Percentiles rank a stretch among this genome's conserved stretches.
Conservation (phyloP, 805 yeast species). For the Pichia ethanolica region DNA sequence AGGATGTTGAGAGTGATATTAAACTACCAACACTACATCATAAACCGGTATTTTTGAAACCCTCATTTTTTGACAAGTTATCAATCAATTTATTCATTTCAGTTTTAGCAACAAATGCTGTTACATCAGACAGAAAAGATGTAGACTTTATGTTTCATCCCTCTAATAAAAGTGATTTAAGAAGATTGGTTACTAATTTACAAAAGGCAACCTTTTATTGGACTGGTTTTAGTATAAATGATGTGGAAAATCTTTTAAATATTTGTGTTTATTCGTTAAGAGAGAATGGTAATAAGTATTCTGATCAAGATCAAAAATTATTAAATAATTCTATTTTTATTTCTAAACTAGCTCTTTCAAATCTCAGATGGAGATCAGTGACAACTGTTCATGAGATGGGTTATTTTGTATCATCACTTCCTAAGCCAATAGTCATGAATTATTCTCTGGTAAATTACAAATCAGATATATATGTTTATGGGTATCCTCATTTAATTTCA, state of each 20-base stretch:
- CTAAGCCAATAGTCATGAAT: slow-evolving; percentile 31
- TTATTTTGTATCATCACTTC: slow-evolving; percentile 41
- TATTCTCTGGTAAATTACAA: slow-evolving; percentile 38
- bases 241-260: slow-evolving; percentile 44
- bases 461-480: slow-evolving; percentile 37
- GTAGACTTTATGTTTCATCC: slow-evolving; percentile 68
- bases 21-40: slow-evolving; percentile 53
- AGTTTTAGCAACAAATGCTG: slow-evolving; percentile 65
- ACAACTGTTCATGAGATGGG: slow-evolving; percentile 62
- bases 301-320: slow-evolving; percentile 32
- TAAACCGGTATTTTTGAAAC: slow-evolving; percentile 49
- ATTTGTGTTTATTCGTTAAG: slow-evolving; percentile 42
- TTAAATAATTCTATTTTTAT: slow-evolving; percentile 37
- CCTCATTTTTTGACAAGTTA: slow-evolving; percentile 54
- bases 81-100: slow-evolving; percentile 59
- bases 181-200: slow-evolving; percentile 51
- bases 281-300: slow-evolving; percentile 27
- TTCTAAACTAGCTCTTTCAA: slow-evolving; percentile 43
- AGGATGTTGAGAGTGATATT: slow-evolving; percentile 49
- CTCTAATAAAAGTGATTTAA: slow-evolving; percentile 43
- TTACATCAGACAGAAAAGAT: slow-evolving; percentile 61
- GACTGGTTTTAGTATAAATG: slow-evolving; percentile 62
- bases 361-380: slow-evolving; percentile 50
- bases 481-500: slow-evolving; percentile 50
- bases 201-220: slow-evolving; percentile 66